Conservation (phyloP, 768 basidiomycete species). For the Ramaria sp. region DNA sequence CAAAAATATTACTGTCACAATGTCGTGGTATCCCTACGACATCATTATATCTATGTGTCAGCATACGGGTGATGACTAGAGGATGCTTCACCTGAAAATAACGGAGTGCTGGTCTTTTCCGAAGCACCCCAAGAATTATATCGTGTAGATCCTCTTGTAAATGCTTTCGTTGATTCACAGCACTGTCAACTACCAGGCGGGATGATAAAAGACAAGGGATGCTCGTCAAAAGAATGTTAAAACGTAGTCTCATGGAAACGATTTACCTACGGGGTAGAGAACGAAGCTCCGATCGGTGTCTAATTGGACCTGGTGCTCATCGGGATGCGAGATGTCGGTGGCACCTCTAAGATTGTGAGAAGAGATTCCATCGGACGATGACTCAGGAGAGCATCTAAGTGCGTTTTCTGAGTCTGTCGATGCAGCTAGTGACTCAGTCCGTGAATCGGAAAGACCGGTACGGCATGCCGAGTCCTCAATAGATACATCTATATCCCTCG, state of each 20-base stretch:
- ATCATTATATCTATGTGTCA: not conserved
- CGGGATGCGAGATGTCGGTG: slow-evolving; percentile 38
- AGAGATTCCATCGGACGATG: not conserved
- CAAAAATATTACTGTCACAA: slow-evolving; percentile 73
- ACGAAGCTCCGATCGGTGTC: slow-evolving; percentile 94
- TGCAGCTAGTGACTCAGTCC: not conserved
- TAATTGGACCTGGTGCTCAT: slow-evolving; percentile 79
- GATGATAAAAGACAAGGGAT: too few relatives aligned
- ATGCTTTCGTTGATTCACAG: slow-evolving; percentile 29
- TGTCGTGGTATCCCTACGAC: slow-evolving; percentile 81
- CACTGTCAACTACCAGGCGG: slow-evolving; percentile 10
- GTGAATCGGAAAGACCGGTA: not conserved
- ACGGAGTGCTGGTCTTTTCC: slow-evolving; percentile 56
- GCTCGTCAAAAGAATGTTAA: not conserved
- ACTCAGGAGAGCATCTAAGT: not conserved
- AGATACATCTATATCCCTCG: not conserved
- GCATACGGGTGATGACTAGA: not conserved
- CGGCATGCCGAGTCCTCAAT: not conserved
- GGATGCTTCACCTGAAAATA: slow-evolving; percentile 69
- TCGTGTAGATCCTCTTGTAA: slow-evolving; percentile 59
- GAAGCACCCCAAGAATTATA: slow-evolving; percentile 66
- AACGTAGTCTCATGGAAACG: too few relatives aligned
- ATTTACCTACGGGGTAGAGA: slow-evolving; percentile 77
- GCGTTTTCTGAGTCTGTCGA: not conserved
- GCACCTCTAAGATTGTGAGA: not conserved